Percentiles rank a stretch among this genome's conserved stretches.
These are phyloP conservation scores for Dactylis glomerata DNA, from an alignment of 176 grass and related monocot genomes.

Conservation along the genomic window DNA sequence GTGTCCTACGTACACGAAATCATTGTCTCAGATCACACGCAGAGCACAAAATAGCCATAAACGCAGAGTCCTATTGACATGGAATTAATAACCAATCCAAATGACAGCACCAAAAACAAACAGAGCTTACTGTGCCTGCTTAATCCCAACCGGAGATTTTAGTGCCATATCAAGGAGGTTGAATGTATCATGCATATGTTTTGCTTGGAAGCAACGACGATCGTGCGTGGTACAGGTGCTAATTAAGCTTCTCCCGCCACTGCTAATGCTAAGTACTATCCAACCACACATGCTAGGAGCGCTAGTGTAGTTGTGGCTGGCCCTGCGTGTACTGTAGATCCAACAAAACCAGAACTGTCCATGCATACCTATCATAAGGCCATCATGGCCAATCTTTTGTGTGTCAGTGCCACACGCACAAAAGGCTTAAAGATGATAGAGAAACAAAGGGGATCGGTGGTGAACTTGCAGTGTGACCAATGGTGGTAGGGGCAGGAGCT, in stretches of 20 bases:
- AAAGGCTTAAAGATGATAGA: background rate
- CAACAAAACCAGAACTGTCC: background rate
- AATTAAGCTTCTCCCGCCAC: background rate
- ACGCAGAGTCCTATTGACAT: too few relatives aligned
- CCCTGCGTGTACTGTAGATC: background rate
- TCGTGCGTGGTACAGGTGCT: background rate
- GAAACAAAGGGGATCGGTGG: background rate
- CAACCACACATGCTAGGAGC: background rate
- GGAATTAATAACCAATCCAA: too few relatives aligned
- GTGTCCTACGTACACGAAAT: too few relatives aligned
- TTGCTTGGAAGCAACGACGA: too few relatives aligned
- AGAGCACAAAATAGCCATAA: too few relatives aligned
- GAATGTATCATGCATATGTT: too few relatives aligned
- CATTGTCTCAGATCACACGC: background rate
- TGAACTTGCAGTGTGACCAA: background rate
- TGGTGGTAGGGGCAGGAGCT: background rate
- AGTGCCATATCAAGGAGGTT: too few relatives aligned
- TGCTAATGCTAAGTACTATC: background rate
- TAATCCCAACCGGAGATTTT: too few relatives aligned
- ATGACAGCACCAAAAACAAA: background rate
- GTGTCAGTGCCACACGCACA: slow-evolving; percentile 24
- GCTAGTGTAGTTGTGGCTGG: background rate
- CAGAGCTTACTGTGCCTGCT: too few relatives aligned
- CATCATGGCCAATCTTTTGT: slow-evolving; percentile 44
- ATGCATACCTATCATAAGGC: slow-evolving; percentile 43